These are phyloP conservation scores for Rhodosporidiobolus sp. DNA, from an alignment of 768 basidiomycete genomes.

Conservation along the genomic window DNA sequence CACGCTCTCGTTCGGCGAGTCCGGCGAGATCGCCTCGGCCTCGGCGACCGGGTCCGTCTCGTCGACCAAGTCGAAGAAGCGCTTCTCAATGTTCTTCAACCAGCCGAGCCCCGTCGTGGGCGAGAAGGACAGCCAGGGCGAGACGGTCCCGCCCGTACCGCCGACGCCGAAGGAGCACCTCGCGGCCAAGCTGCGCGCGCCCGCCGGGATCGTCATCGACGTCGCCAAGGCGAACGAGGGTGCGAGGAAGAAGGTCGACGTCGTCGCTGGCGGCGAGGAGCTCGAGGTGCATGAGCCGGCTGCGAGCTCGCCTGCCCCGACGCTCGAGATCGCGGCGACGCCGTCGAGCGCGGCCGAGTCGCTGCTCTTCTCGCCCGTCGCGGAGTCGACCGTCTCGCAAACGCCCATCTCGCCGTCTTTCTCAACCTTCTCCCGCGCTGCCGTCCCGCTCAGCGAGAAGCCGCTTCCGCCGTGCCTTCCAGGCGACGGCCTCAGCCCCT, in stretches of 20 bases:
- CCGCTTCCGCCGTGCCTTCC: not conserved
- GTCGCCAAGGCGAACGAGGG: constrained; percentile 7
- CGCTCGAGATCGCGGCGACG: not conserved
- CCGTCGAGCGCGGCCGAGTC: not conserved
- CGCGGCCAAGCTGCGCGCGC: not conserved
- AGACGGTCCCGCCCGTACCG: constrained; percentile 9
- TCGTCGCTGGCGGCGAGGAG: not conserved
- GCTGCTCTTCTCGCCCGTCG: not conserved
- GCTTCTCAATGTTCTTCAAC: constrained; percentile 16
- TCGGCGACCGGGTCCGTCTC: not conserved
- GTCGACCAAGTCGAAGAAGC: constrained; percentile 7
- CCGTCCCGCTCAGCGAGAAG: not conserved
- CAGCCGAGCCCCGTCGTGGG: not conserved
- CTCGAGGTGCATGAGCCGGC: not conserved
- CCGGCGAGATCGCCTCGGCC: not conserved
- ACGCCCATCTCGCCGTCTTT: not conserved
- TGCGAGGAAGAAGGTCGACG: not conserved
- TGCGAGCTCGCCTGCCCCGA: not conserved
- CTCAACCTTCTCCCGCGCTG: not conserved
- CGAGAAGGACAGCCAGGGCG: not conserved
- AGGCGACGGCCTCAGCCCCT: not conserved
- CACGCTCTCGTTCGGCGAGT: not conserved
- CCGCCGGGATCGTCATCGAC: not conserved
- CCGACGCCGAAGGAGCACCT: constrained; percentile 11
- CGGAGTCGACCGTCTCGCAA: not conserved